Base-by-base conservation (phyloP, 768 basidiomycete species). In the Leccinum arenicola region DNA sequence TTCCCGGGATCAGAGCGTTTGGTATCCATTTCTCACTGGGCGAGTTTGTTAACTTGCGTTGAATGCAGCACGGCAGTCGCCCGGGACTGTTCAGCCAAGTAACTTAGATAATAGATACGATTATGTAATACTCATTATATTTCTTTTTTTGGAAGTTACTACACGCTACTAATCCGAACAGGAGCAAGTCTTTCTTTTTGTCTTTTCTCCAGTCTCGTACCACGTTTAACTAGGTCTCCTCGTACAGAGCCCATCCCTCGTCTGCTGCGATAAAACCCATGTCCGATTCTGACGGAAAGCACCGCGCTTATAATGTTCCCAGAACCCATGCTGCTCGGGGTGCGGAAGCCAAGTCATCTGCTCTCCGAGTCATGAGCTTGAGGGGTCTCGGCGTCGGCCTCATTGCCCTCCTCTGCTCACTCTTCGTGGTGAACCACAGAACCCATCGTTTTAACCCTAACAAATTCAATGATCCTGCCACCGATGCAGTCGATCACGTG, bases 401-500 rank as follows among this genome's bases (percentile, higher is more conserved):
- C 15, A n/a, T 59, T 6, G 59, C 63, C 33, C 17, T 73, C 45
- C 19, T 56, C 10, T 67, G 54, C 51, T 53, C 59, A 6, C 33
- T 63, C 19, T 49, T 9, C 36, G 27, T 75, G 29, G 57, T 62
- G 33, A 33, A 55, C 15, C 55, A 65, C 35, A 52, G 59, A 33
- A 53, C 47, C 7, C 38, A 33, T 1, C 50, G 33, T 1, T 49
- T 64, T 25, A 6, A 40, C 6, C 57, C 60, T 25, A 74, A 73
- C 47, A 57, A 51, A 25, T 75, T 75, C 47, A 55, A 49, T 10
- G 55, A 64, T 27, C 75, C 72, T 25, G 56, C 48, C 23, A 81
- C 79, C 52, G 65, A 71, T 43, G 74, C 75, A 15, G 77, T 81
- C 8, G 79, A 80, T 63, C 69, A 74, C 55, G 77, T 81, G n/a